Evolutionary conservation across 441 rosid species (phyloP), one percentile per base, ranked within the genome.

Genomic region (Bruguiera hainesii): DNA sequence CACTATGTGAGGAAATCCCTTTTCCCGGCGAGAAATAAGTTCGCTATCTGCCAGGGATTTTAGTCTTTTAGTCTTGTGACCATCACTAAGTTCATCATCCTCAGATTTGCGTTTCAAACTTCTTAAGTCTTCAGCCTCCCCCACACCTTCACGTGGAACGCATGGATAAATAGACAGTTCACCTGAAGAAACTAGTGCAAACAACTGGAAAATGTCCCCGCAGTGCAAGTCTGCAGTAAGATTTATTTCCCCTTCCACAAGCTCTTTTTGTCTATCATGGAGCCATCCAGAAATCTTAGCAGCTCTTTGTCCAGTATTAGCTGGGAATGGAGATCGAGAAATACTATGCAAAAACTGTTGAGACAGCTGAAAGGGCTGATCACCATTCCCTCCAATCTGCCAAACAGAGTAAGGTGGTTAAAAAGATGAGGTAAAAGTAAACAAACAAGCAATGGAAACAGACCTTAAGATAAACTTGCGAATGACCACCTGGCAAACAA

Each of bases 1-100:
- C 68, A 62, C 68, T 70, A 96, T 83, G 61, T 98, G 97, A 67
- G 99, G 99, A 81, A 90, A 93, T 25, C 99, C 99, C 79, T 96
- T 96, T 79, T 85, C 99, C 67, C 89, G 83, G 29, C 98, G 96
- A 64, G 89, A 87, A 81, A 68, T 63, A 68, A 88, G 84, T 76
- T 92, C 99, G 64, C 90, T 80, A 68, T 93, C 96, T 30, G 82
- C 78, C 37, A 85, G 68, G 69, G 78, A 79, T 81, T 80, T 96
- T 57, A 83, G 58, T 75, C 84, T 92, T 83, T 90, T 93, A 74
- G 79, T 78, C 77, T 68, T 89, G 20, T 80, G 87, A 71, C 65
- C 63, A 65, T 81, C 81, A 46, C 58, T 75, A 66, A 81, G 78
- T 72, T 87, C 96, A 68, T 64, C 79, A 71, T 81, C 89, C 48